phyloP scores from a whole-genome alignment of 257 asterid genomes.

The Cynanchum wilfordii region DNA sequence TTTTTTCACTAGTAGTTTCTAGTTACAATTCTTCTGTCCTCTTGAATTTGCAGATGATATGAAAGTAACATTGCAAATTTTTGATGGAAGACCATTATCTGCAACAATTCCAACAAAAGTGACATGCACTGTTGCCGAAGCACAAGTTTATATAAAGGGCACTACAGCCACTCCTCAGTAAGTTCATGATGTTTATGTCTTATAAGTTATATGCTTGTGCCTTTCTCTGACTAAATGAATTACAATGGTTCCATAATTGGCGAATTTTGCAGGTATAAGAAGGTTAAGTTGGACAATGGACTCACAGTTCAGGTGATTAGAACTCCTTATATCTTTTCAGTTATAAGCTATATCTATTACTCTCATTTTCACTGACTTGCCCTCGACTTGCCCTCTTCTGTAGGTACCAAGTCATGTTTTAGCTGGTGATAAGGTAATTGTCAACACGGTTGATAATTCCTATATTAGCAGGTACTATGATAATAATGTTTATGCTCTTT shows the following conservation, averaged over 20 bases:
- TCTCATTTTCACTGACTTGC: not conserved
- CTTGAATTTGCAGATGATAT: slow-evolving; percentile 59
- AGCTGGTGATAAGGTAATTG: slow-evolving; percentile 59
- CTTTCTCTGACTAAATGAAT: not conserved
- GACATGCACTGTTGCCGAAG: slow-evolving; percentile 77
- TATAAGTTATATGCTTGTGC: not conserved
- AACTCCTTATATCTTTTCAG: not conserved
- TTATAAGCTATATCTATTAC: not conserved
- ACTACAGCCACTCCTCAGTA: slow-evolving; percentile 77
- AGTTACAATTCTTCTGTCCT: not conserved
- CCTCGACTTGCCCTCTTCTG: not conserved
- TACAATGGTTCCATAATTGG: not conserved
- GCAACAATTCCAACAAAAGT: slow-evolving; percentile 73
- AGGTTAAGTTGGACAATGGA: slow-evolving; percentile 87
- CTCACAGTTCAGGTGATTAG: slow-evolving; percentile 65
- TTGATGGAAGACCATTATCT: slow-evolving; percentile 66
- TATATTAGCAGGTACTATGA: slow-evolving; percentile 58
- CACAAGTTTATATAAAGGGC: slow-evolving; percentile 61
- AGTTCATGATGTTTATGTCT: slow-evolving; percentile 24
- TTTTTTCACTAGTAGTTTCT: not conserved
- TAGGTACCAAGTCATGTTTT: slow-evolving; percentile 74
- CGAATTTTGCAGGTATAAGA: slow-evolving; percentile 59
- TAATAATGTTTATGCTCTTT: slow-evolving; percentile 9
- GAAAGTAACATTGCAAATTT: slow-evolving; percentile 64
- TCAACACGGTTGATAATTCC: slow-evolving; percentile 53